phyloP scores from a whole-genome alignment of 768 basidiomycete genomes.

The Suillus spraguei region DNA sequence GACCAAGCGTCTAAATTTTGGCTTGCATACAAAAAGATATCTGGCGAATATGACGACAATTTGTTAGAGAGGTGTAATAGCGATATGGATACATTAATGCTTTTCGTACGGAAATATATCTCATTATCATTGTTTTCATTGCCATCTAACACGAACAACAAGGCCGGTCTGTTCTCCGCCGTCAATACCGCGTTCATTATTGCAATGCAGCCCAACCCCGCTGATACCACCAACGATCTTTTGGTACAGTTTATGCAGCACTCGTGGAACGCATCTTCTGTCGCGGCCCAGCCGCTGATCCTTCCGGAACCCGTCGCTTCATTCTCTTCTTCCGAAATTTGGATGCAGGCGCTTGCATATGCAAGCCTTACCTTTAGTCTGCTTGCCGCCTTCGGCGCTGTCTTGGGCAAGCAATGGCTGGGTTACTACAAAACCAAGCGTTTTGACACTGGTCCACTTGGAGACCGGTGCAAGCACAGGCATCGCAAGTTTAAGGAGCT shows the following conservation, averaged over 20 bases:
- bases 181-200: slow-evolving; percentile 5
- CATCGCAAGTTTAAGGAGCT: no score
- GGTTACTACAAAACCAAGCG: no score
- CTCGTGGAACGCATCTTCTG: no score
- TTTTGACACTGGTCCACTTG: no score
- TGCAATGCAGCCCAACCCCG: slow-evolving; percentile 8
- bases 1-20: neutral
- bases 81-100: neutral
- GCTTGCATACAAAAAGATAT: neutral
- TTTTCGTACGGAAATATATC: neutral
- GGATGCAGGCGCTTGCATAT: no score
- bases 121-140: neutral
- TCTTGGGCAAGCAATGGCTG: no score
- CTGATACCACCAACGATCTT: neutral
- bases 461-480: no score
- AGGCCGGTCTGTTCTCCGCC: slow-evolving; percentile 8
- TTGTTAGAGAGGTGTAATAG: neutral
- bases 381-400: no score
- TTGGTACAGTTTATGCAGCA: neutral
- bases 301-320: no score
- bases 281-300: neutral
- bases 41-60: neutral
- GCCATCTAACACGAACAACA: neutral
- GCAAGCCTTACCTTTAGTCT: no score
- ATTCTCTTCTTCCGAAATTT: no score